Evolutionary conservation across 2,329 filamentous ascomycete species (phyloP).

Genomic region (Calonectria pauciramosa): DNA sequence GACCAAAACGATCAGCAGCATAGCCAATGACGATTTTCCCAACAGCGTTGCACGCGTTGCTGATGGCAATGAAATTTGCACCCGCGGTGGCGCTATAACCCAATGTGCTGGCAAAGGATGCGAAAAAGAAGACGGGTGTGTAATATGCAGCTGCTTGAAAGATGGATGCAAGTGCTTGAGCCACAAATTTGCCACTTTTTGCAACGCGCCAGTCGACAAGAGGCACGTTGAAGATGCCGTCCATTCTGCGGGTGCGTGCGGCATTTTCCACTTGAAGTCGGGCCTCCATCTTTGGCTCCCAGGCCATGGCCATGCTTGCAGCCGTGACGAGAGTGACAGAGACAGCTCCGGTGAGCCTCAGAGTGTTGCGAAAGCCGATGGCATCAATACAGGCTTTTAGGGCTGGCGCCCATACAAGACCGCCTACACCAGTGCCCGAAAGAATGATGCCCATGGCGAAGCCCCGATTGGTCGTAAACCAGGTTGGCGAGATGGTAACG

Average conservation of each 20-base stretch:
- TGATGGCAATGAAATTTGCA: conserved; percentile 25
- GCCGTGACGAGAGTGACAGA: not conserved
- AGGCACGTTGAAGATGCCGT: conserved; percentile 1
- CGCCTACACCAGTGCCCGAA: conserved; percentile 16
- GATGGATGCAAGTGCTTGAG: not conserved
- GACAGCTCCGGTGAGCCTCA: not conserved
- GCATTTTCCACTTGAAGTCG: not conserved
- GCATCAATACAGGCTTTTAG: not conserved
- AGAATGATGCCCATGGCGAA: conserved; percentile 15
- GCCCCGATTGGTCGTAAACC: conserved; percentile 1
- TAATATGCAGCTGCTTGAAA: conserved; percentile 16
- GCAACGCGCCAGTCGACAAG: not conserved
- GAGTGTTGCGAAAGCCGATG: conserved; percentile 20
- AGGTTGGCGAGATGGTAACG: conserved; percentile 7
- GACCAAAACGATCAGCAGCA: not conserved
- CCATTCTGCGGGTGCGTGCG: not conserved
- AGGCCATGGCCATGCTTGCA: not conserved
- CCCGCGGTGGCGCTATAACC: conserved; percentile 19
- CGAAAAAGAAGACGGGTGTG: conserved; percentile 20
- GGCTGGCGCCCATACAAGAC: conserved; percentile 19
- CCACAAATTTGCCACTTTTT: conserved; percentile 1
- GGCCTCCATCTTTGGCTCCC: conserved; percentile 7
- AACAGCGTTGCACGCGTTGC: conserved; percentile 28
- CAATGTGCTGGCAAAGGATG: conserved; percentile 15
- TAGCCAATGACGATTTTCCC: conserved; percentile 18